phyloP scores from a whole-genome alignment of 345 rosid genomes.

The Brassica nigra region DNA sequence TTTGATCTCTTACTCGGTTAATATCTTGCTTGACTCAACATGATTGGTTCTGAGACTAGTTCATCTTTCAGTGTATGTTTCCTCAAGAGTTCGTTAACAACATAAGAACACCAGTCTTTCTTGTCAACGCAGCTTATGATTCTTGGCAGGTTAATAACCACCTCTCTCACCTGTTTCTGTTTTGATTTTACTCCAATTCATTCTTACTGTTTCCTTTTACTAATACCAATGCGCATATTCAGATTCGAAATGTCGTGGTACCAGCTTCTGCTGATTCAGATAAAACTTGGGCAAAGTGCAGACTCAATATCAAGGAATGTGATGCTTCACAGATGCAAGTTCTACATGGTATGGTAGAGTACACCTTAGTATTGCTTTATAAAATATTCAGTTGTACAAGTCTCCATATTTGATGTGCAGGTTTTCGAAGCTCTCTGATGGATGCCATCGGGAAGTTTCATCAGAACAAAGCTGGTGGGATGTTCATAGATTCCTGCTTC shows the following conservation, averaged over 20 bases:
- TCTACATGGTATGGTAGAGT: background rate
- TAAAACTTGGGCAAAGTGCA: background rate
- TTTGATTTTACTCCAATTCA: background rate
- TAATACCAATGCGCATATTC: background rate
- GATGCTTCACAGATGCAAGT: background rate
- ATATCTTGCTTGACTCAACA: background rate
- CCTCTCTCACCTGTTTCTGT: background rate
- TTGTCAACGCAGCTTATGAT: background rate
- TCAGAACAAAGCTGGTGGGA: background rate
- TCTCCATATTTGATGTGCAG: background rate
- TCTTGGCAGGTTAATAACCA: background rate
- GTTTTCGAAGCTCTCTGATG: background rate
- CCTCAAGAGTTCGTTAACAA: background rate
- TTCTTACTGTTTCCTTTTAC: background rate
- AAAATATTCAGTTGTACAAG: background rate
- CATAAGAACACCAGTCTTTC: background rate
- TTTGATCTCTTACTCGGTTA: background rate
- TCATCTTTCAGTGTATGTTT: background rate
- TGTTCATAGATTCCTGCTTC: background rate
- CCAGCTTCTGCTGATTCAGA: background rate
- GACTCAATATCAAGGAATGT: background rate
- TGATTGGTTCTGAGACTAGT: background rate
- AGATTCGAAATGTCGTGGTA: background rate
- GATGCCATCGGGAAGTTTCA: background rate
- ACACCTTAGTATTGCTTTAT: background rate